Base-by-base conservation (phyloP, 2,329 filamentous ascomycete species). In the Trichoderma brevicompactum region DNA sequence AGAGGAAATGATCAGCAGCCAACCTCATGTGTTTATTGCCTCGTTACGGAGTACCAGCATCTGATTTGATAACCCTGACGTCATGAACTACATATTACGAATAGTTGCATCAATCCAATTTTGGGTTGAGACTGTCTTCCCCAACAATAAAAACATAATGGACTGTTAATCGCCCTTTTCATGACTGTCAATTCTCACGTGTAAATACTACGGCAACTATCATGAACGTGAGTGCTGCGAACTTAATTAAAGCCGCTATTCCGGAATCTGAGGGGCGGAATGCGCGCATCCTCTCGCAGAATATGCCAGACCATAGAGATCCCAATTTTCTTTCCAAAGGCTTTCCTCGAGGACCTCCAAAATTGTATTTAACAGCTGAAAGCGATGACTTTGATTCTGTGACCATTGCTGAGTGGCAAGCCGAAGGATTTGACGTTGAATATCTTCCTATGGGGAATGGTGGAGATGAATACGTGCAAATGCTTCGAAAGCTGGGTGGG, bases 341-440 rank as follows among this genome's bases (percentile, higher is more conserved):
- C 8, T 82, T 81, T 60, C 79, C 78, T 0, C 72, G 73, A 0
- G 66, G 67, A 0, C 71, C 75, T 0, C 78, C 78, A 0, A 81
- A 77, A 54, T 67, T 82, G 2, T 82, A 81, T 65, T 66, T 82
- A 17, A 81, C 79, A 0, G 77, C 78, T 2, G 80, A 82, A 52
- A 72, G 69, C 41, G 77, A 80, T 8, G 76, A 79, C 0, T 82
- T 82, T 65, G 80, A 82, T 65, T 43, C 69, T 2, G 15, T 70
- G 0, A 79, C 76, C 0, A 36, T 82, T 0, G 64, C 65, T 0
- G 77, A 79, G 19, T 82, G 80, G 80, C 72, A 70, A 19, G 74
- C 74, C 10, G 80, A 82, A 64, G 79, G 79, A 0, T 82, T 82
- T 64, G 68, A 79, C 8, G 79, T 79, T 8, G 74, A 78, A 54